Evolutionary conservation across 2,329 filamentous ascomycete genomes (phyloP).

Genomic region (Cladosporium sp.): DNA sequence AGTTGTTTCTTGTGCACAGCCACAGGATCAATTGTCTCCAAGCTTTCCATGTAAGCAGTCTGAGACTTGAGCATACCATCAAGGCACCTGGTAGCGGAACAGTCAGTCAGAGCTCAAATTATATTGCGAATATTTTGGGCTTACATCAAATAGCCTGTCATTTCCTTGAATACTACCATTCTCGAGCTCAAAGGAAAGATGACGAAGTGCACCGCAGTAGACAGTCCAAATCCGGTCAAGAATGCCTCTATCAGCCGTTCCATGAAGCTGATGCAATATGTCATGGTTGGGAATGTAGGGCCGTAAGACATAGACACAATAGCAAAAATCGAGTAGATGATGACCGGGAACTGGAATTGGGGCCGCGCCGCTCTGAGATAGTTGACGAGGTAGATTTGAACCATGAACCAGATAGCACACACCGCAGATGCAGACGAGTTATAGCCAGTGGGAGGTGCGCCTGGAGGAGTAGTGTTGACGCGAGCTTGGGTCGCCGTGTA

Average conservation of each 20-base stretch:
- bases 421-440: conserved; percentile 74
- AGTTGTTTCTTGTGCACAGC: conserved; percentile 21
- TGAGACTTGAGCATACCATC: conserved; percentile 59
- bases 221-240: conserved; percentile 64
- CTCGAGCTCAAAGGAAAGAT: conserved; percentile 67
- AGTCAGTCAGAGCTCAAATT: background rate
- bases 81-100: conserved; percentile 45
- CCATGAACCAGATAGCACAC: conserved; percentile 69
- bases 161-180: conserved; percentile 63
- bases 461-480: conserved; percentile 51
- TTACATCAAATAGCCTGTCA: conserved; percentile 57
- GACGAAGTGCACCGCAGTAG: conserved; percentile 63
- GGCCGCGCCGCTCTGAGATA: conserved; percentile 64
- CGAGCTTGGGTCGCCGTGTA: conserved; percentile 67
- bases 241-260: conserved; percentile 60
- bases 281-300: conserved; percentile 58
- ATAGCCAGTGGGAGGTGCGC: conserved; percentile 49
- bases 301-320: conserved; percentile 65
- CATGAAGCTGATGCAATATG: conserved; percentile 55
- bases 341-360: conserved; percentile 66
- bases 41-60: conserved; percentile 61
- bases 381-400: conserved; percentile 68
- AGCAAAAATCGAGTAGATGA: conserved; percentile 68
- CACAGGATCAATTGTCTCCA: conserved; percentile 58
- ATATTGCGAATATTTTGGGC: background rate